phyloP scores from a whole-genome alignment of 257 asterid genomes.

The Phtheirospermum japonicum region DNA sequence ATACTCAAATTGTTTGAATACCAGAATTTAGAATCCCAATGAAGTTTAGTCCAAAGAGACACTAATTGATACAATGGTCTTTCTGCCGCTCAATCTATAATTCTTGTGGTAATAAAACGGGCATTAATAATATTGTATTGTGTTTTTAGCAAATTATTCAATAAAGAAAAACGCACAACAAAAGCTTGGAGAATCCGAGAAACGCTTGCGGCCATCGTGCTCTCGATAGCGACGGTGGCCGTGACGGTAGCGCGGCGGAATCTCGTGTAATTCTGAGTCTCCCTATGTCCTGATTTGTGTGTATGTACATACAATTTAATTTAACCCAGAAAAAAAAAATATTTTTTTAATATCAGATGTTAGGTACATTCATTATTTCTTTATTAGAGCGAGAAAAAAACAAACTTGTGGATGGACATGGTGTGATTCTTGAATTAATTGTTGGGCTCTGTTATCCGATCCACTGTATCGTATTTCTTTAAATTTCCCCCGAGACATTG shows the following conservation, averaged over 20 bases:
- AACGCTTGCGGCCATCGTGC: constrained; percentile 27
- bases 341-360: background rate
- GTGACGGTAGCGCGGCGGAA: constrained; percentile 34
- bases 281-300: too few relatives aligned
- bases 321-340: background rate
- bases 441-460: constrained; percentile 30
- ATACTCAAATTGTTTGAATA: too few relatives aligned
- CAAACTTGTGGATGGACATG: constrained; percentile 27
- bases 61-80: too few relatives aligned
- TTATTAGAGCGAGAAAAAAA: background rate
- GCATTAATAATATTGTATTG: too few relatives aligned
- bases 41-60: too few relatives aligned
- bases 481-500: constrained; percentile 27
- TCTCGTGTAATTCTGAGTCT: constrained; percentile 20
- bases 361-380: constrained; percentile 10
- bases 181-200: constrained; percentile 30
- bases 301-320: background rate
- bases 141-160: too few relatives aligned
- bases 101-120: too few relatives aligned
- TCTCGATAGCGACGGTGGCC: constrained; percentile 28
- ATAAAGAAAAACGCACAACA: constrained; percentile 5
- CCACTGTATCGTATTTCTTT: constrained; percentile 20
- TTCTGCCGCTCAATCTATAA: too few relatives aligned
- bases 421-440: constrained; percentile 27
- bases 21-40: too few relatives aligned